Base-by-base conservation (phyloP, 106 monocot genomes). In the Dendrobium huoshanense region DNA sequence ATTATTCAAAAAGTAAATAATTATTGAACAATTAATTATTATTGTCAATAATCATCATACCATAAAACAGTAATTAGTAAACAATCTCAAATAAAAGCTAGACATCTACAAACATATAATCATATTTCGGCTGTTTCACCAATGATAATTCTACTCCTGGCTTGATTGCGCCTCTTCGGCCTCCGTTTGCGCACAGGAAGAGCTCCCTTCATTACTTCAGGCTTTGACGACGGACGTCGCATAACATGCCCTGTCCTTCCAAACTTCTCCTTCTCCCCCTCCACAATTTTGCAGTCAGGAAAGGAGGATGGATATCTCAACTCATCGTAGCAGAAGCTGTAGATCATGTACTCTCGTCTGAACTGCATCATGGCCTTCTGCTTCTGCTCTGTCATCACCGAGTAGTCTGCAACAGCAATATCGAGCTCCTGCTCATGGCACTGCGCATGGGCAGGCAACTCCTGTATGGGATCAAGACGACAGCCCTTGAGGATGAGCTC, bases 241-340 rank as follows among this genome's bases (percentile, higher is more conserved):
- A 84, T 84, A 55, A 81, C 54, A 16, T 89, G 73, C 15, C 89
- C 89, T 22, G 80, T 85, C 45, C 82, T 82, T 72, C n/a, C 40
- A 59, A 90, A 90, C 78, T 75, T 84, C 55, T 67, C 77, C 44
- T 83, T 67, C 82, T 85, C 87, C 58, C 56, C 45, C 5, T 55
- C 48, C 19, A 75, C 29, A 65, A 81, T 59, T 61, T 85, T 73
- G 79, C 89, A 90, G 55, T 90, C 89, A 5, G 87, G 89, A 41
- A 90, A 83, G 4, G 75, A 9, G 13, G 20, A 17, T 13, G 82
- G 59, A 37, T 90, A 90, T 45, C 89, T 77, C 20, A 78, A 24
- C 55, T 67, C 18, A 79, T 90, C 89, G 41, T 87, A 85, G 77
- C 89, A 90, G 48, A 85, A 77, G 17, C 84, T 83, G 78, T 90